phyloP scores from a whole-genome alignment of 1,284 basidiomycete genomes.

The Microbotryum lychnidis-dioicae region DNA sequence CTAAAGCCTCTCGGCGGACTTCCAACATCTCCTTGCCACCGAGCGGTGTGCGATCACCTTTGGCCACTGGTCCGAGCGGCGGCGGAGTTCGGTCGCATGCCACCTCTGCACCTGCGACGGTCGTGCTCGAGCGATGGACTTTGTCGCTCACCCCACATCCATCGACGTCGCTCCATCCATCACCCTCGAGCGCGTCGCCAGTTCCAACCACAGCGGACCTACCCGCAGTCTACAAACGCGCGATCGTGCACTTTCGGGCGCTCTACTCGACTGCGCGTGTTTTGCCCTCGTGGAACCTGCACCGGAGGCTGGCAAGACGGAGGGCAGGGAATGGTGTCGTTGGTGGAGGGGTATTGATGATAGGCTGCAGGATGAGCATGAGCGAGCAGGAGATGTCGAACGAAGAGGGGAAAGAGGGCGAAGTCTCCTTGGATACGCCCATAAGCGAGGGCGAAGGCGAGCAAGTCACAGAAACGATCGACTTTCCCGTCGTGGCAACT shows the following conservation, averaged over 20 bases:
- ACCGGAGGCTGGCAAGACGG: slow-evolving; percentile 24
- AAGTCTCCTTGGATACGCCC: background rate
- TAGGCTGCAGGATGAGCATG: slow-evolving; percentile 34
- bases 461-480: slow-evolving; percentile 21
- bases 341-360: slow-evolving; percentile 32
- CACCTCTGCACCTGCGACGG: slow-evolving; percentile 8
- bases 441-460: slow-evolving; percentile 6
- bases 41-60: too few relatives aligned
- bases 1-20: too few relatives aligned
- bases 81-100: too few relatives aligned
- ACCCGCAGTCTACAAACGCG: slow-evolving; percentile 39
- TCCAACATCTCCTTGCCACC: too few relatives aligned
- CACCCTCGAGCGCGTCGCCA: background rate
- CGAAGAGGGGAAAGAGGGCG: background rate
- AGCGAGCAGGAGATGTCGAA: background rate
- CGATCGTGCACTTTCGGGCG: slow-evolving; percentile 38
- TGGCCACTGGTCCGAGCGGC: too few relatives aligned
- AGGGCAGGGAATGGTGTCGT: slow-evolving; percentile 30
- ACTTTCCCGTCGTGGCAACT: slow-evolving; percentile 30
- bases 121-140: slow-evolving; percentile 34
- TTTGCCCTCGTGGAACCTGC: slow-evolving; percentile 35
- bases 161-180: slow-evolving; percentile 1
- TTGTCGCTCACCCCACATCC: slow-evolving; percentile 19
- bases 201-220: slow-evolving; percentile 30
- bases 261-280: slow-evolving; percentile 35